Percentiles rank a stretch among this genome's conserved stretches.
Conservation (phyloP, 169 alveolate genomes). For the Cryptosporidium tyzzeri region DNA sequence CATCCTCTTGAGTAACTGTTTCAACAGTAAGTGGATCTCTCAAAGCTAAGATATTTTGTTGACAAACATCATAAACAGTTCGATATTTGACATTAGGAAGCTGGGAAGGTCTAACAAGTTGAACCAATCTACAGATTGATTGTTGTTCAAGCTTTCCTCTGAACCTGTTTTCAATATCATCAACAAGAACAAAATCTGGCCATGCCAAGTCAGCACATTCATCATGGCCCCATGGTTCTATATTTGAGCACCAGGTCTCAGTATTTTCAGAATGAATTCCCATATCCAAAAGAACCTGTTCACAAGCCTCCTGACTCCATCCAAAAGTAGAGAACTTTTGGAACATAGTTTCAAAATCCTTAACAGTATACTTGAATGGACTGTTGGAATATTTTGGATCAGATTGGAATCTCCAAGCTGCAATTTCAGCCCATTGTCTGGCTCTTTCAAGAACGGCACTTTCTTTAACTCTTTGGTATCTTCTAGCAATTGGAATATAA, state of each 20-base stretch:
- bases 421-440: constrained; percentile 74
- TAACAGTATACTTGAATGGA: constrained; percentile 47
- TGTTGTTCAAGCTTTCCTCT: constrained; percentile 72
- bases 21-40: constrained; percentile 63
- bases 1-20: constrained; percentile 69
- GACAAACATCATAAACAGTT: constrained; percentile 61
- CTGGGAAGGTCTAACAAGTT: constrained; percentile 62
- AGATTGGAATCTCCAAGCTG: constrained; percentile 72
- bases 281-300: constrained; percentile 68
- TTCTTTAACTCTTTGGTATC: constrained; percentile 62
- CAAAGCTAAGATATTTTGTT: constrained; percentile 62
- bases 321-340: constrained; percentile 63
- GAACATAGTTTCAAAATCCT: constrained; percentile 50
- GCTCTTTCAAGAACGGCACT: constrained; percentile 60
- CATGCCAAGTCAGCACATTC: constrained; percentile 69
- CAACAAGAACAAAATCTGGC: constrained; percentile 68
- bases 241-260: constrained; percentile 65
- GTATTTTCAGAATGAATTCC: constrained; percentile 53
- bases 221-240: constrained; percentile 76
- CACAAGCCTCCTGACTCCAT: constrained; percentile 73
- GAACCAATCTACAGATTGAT: constrained; percentile 72
- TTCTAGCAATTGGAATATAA: constrained; percentile 59
- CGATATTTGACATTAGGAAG: constrained; percentile 40
- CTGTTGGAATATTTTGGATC: constrained; percentile 61
- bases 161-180: constrained; percentile 58